These are phyloP conservation scores for Lablab purpureus DNA, from an alignment of 306 rosid genomes.

Conservation along the genomic window DNA sequence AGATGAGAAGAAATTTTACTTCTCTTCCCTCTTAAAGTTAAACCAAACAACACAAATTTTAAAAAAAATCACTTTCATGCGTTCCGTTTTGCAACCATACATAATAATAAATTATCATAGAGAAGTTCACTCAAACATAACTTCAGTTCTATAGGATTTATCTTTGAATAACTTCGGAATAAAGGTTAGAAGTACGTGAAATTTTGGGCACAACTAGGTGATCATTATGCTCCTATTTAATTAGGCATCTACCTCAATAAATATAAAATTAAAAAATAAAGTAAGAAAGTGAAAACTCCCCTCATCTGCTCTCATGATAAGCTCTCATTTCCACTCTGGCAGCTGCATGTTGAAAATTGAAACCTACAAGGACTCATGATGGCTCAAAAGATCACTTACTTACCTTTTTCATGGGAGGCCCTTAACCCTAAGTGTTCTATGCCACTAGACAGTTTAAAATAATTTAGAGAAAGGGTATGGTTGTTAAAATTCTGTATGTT, in stretches of 20 bases:
- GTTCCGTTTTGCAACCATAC: too few relatives aligned
- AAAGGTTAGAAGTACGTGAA: background rate
- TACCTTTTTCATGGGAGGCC: background rate
- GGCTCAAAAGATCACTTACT: conserved; percentile 11
- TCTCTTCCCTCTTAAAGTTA: too few relatives aligned
- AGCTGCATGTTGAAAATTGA: background rate
- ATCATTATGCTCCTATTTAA: too few relatives aligned
- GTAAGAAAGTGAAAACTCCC: too few relatives aligned
- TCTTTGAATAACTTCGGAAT: conserved; percentile 15
- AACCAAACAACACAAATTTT: too few relatives aligned
- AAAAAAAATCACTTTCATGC: too few relatives aligned
- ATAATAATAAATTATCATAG: too few relatives aligned
- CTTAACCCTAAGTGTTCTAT: conserved; percentile 3
- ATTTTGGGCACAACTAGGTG: conserved; percentile 7
- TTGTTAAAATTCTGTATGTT: conserved; percentile 30
- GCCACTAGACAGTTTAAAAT: conserved; percentile 14
- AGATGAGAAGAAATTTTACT: too few relatives aligned
- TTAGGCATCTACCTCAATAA: too few relatives aligned
- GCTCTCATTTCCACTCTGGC: background rate
- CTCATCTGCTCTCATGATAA: too few relatives aligned
- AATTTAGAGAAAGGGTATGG: conserved; percentile 8
- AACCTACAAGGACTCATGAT: background rate
- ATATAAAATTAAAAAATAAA: too few relatives aligned
- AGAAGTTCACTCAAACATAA: background rate
- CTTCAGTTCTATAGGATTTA: background rate